Conservation (phyloP, 345 rosid genomes). For the Punica granatum region DNA sequence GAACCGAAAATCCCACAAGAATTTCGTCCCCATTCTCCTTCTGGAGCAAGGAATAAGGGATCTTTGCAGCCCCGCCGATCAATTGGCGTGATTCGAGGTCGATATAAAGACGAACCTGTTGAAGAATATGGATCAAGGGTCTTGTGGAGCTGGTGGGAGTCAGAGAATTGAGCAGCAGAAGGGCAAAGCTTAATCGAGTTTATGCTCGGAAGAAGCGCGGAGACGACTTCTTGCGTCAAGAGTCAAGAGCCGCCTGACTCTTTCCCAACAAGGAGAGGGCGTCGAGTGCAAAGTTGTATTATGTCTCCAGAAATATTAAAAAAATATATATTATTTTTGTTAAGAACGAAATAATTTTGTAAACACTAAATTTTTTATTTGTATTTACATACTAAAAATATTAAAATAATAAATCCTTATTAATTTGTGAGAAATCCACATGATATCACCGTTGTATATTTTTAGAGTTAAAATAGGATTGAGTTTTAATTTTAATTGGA, state of each 20-base stretch:
- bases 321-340: too few species aligned
- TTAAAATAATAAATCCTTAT: too few species aligned
- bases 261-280: too few species aligned
- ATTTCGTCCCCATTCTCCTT: constrained; percentile 6
- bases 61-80: background rate
- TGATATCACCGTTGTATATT: too few species aligned
- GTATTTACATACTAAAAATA: too few species aligned
- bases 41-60: background rate
- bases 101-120: background rate
- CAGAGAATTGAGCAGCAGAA: background rate
- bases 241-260: background rate
- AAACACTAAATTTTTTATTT: too few species aligned
- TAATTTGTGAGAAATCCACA: too few species aligned
- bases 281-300: too few species aligned
- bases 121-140: background rate
- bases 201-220: background rate
- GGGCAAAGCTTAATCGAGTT: background rate
- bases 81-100: background rate
- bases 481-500: too few species aligned
- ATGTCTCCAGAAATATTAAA: too few species aligned
- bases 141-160: background rate
- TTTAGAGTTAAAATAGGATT: too few species aligned
- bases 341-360: too few species aligned
- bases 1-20: constrained; percentile 58
- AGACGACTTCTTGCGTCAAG: background rate